phyloP scores from a whole-genome alignment of 225 moss, liverwort and hornwort species.

The Sphagnum tenellum region DNA sequence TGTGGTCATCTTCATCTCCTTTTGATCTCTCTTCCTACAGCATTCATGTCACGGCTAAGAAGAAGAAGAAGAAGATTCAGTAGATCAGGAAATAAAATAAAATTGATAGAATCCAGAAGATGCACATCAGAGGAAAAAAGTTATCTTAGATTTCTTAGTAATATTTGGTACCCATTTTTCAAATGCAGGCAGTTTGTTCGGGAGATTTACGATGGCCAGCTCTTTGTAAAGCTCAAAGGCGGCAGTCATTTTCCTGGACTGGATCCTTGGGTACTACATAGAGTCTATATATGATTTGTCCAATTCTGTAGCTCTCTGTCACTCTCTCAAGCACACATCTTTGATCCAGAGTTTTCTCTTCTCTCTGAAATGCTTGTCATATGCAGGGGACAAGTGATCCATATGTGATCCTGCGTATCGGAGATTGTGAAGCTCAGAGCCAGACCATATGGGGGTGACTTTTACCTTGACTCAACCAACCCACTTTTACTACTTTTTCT shows the following conservation, averaged over 20 bases:
- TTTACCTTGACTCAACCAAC: constrained; percentile 1
- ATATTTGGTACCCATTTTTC: not conserved
- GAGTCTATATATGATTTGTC: not conserved
- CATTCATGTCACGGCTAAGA: constrained; percentile 1
- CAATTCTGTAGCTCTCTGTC: not conserved
- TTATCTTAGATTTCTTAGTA: too few relatives aligned
- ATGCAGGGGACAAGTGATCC: constrained; percentile 89
- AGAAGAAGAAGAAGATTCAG: not conserved
- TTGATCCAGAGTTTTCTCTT: not conserved
- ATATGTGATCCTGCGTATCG: constrained; percentile 58
- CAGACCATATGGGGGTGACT: constrained; percentile 62
- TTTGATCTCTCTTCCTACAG: not conserved
- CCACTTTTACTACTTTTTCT: not conserved
- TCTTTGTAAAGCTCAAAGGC: constrained; percentile 53
- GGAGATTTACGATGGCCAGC: constrained; percentile 58
- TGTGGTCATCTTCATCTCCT: constrained; percentile 1
- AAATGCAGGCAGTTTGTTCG: constrained; percentile 47
- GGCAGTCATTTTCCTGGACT: constrained; percentile 71
- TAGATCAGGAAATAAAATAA: too few relatives aligned
- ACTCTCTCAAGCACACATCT: not conserved
- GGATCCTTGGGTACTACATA: constrained; percentile 66
- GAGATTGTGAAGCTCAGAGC: constrained; percentile 53
- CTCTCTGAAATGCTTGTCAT: not conserved
- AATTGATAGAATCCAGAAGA: too few relatives aligned
- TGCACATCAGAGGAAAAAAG: too few relatives aligned